A percentile compares a stretch with the other conserved stretches of the same genome.
Evolutionary conservation across 352 stramenopile genomes (phyloP).

Genomic region (Elongisporangium undulatum): DNA sequence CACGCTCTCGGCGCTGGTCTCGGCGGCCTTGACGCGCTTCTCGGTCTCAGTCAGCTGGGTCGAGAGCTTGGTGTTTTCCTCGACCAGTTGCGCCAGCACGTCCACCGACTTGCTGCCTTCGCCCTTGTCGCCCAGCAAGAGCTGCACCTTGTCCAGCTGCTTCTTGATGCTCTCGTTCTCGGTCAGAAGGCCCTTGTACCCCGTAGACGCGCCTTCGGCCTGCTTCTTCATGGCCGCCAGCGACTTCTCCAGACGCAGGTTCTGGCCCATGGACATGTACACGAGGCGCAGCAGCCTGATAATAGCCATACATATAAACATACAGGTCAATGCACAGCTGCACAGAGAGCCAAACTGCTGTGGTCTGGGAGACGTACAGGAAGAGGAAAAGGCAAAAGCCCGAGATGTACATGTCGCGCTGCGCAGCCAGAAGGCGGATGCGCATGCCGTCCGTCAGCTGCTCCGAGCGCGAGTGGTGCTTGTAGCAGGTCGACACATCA

Average conservation of each 20-base stretch:
- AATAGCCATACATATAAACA: slow-evolving; percentile 3
- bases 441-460: slow-evolving; percentile 68
- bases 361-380: slow-evolving; percentile 21
- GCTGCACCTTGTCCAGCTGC: slow-evolving; percentile 65
- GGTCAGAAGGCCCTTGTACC: slow-evolving; percentile 63
- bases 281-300: slow-evolving; percentile 60
- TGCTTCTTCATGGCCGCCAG: slow-evolving; percentile 75
- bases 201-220: slow-evolving; percentile 51
- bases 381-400: slow-evolving; percentile 85
- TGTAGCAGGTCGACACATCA: slow-evolving; percentile 69
- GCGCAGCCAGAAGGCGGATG: slow-evolving; percentile 70
- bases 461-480: slow-evolving; percentile 51
- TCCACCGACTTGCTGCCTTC: slow-evolving; percentile 34
- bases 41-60: slow-evolving; percentile 27
- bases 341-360: not conserved
- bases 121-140: slow-evolving; percentile 31
- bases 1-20: slow-evolving; percentile 43
- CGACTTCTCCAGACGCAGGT: slow-evolving; percentile 68
- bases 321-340: not conserved
- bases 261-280: slow-evolving; percentile 64
- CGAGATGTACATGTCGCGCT: slow-evolving; percentile 87
- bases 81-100: slow-evolving; percentile 44
- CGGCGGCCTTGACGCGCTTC: slow-evolving; percentile 40
- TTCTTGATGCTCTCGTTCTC: slow-evolving; percentile 68
- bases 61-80: slow-evolving; percentile 55